A percentile compares a stretch with the other conserved stretches of the same genome.
These are phyloP conservation scores for Scytalidium sp. DNA, from an alignment of 2,329 filamentous ascomycete species.

Conservation along the genomic window DNA sequence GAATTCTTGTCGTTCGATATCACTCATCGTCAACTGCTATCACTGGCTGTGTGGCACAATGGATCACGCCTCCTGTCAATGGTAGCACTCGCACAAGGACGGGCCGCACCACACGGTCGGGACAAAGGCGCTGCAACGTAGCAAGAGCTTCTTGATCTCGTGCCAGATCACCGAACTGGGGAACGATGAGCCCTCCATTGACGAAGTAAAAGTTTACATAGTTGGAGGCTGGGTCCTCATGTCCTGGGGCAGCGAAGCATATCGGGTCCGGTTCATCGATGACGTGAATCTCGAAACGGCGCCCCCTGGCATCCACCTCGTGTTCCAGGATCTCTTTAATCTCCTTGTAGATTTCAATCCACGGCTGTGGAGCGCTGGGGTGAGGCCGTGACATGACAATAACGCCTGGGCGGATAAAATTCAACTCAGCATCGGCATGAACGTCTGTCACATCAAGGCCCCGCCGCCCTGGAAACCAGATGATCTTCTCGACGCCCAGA, in stretches of 20 bases:
- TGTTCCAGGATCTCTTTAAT: neutral
- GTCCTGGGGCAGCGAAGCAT: constrained; percentile 10
- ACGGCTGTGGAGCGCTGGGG: constrained; percentile 13
- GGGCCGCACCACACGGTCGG: constrained; percentile 23
- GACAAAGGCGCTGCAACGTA: constrained; percentile 21
- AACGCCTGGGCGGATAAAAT: constrained; percentile 25
- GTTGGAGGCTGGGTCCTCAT: constrained; percentile 20
- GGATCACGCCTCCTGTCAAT: constrained; percentile 27
- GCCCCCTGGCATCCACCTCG: constrained; percentile 7
- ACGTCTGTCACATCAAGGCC: constrained; percentile 32
- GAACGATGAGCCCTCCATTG: constrained; percentile 27
- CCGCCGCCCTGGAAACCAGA: too few species aligned
- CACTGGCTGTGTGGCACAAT: constrained; percentile 30
- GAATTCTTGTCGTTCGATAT: too few species aligned
- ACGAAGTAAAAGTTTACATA: constrained; percentile 31
- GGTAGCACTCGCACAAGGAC: constrained; percentile 26
- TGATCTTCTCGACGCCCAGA: too few species aligned
- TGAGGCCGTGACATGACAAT: constrained; percentile 26
- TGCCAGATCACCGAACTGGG: constrained; percentile 23
- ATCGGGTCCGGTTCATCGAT: constrained; percentile 25
- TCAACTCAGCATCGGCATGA: constrained; percentile 28
- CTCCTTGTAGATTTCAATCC: constrained; percentile 24
- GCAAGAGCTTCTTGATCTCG: constrained; percentile 22
- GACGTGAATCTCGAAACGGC: constrained; percentile 20
- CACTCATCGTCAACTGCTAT: neutral